Evolutionary conservation across 169 alveolate genomes (phyloP).

Genomic region (Eimeria falciformis): DNA sequence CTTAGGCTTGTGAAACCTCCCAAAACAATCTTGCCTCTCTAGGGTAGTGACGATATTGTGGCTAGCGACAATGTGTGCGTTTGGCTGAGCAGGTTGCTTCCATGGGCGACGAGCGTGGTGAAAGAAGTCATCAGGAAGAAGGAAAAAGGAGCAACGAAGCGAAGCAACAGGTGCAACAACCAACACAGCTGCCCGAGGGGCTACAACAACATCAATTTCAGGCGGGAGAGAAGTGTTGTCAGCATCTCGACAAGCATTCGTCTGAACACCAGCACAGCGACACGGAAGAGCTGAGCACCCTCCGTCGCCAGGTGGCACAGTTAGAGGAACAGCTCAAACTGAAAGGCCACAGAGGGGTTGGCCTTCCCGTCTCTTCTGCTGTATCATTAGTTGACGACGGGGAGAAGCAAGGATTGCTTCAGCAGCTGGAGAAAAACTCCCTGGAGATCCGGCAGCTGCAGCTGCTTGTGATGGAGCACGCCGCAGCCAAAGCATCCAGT

Average conservation of each 20-base stretch:
- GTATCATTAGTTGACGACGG: background rate
- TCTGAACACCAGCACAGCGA: slow-evolving; percentile 45
- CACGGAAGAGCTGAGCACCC: slow-evolving; percentile 31
- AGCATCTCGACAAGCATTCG: slow-evolving; percentile 55
- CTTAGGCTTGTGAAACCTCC: no score
- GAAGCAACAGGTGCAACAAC: slow-evolving; percentile 34
- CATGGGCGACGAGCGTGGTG: background rate
- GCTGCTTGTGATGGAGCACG: slow-evolving; percentile 59
- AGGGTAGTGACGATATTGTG: background rate
- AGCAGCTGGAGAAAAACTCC: slow-evolving; percentile 13
- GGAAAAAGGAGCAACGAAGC: background rate
- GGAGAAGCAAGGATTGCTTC: slow-evolving; percentile 23
- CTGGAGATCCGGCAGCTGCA: slow-evolving; percentile 48
- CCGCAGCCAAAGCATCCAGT: slow-evolving; percentile 52
- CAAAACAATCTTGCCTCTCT: no score
- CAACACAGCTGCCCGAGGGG: slow-evolving; percentile 30
- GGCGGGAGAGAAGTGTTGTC: slow-evolving; percentile 58
- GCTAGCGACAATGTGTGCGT: background rate
- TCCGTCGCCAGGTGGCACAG: slow-evolving; percentile 38
- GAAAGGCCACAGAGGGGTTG: background rate
- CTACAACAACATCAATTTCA: slow-evolving; percentile 62
- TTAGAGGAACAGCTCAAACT: slow-evolving; percentile 37
- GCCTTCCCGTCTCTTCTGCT: background rate
- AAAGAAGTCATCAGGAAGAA: background rate
- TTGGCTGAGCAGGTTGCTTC: background rate